These are phyloP conservation scores for Wickerhamiella musiphila DNA, from an alignment of 805 yeast genomes.

Conservation along the genomic window DNA sequence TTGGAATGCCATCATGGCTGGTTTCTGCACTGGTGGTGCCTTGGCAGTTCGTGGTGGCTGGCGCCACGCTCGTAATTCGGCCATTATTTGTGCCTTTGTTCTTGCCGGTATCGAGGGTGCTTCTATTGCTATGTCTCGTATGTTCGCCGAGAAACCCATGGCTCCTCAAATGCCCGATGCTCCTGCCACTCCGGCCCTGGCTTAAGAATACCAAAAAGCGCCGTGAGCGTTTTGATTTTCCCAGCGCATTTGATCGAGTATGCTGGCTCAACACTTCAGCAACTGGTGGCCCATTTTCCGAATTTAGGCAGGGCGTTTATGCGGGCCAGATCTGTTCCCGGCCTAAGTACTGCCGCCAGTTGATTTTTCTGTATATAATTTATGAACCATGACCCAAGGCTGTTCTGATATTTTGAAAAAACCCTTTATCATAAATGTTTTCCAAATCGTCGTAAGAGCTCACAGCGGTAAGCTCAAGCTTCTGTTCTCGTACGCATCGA, in stretches of 20 bases:
- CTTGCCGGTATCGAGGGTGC: slow-evolving; percentile 97
- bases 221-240: no score
- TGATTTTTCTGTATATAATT: no score
- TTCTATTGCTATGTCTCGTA: slow-evolving; percentile 87
- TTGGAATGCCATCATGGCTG: slow-evolving; percentile 95
- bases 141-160: slow-evolving; percentile 54
- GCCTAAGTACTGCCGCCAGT: no score
- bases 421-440: slow-evolving; percentile 24
- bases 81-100: slow-evolving; percentile 93
- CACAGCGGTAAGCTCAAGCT: slow-evolving; percentile 14
- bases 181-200: slow-evolving; percentile 2
- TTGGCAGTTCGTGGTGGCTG: slow-evolving; percentile 97
- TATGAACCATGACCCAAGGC: no score
- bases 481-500: slow-evolving; percentile 11
- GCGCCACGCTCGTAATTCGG: slow-evolving; percentile 90
- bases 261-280: no score
- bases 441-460: slow-evolving; percentile 20
- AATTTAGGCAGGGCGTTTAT: no score
- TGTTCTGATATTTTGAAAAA: slow-evolving; percentile 13
- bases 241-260: no score
- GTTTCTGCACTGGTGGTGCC: slow-evolving; percentile 95
- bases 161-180: slow-evolving; percentile 21
- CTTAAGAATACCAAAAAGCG: neutral
- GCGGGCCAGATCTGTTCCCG: no score
- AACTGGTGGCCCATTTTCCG: no score